Conservation (phyloP, 169 alveolate genomes). For the Eimeria necatrix region DNA sequence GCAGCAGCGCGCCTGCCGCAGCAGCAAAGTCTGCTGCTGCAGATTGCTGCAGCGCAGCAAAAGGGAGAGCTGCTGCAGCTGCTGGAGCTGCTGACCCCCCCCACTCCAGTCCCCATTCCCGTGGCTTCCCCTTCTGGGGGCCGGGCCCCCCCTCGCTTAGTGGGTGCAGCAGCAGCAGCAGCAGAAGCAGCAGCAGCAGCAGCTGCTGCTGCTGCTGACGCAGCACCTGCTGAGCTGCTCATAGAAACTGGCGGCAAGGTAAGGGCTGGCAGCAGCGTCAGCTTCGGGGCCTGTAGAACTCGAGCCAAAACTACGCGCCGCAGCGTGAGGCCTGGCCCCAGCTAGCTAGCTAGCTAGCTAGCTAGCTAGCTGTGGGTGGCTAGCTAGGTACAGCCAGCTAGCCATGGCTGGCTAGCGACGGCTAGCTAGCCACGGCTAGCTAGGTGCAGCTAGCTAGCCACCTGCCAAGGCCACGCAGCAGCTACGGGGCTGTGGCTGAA, state of each 20-base stretch:
- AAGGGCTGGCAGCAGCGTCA: not conserved
- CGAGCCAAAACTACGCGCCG: constrained; percentile 9
- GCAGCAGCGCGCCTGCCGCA: constrained; percentile 52
- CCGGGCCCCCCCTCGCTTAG: constrained; percentile 23
- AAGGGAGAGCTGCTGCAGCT: constrained; percentile 53
- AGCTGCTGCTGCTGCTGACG: constrained; percentile 58
- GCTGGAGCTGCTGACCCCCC: constrained; percentile 25
- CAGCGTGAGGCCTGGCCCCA: constrained; percentile 32
- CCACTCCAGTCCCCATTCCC: constrained; percentile 16
- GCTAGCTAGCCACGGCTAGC: not conserved
- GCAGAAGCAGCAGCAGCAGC: constrained; percentile 70
- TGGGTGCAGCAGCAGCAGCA: constrained; percentile 61
- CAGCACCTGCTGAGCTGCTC: not conserved
- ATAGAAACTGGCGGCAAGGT: not conserved
- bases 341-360: constrained; percentile 44
- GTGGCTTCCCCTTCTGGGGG: constrained; percentile 4
- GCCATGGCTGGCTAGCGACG: not conserved
- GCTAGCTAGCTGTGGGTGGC: constrained; percentile 21
- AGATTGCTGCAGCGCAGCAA: constrained; percentile 16
- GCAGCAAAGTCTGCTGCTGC: constrained; percentile 53
- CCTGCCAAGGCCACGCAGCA: too few relatives aligned
- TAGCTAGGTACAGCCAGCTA: constrained; percentile 26
- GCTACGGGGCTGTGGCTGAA: too few relatives aligned
- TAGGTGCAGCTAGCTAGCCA: not conserved
- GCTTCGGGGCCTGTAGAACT: not conserved